Percentiles rank a stretch among this genome's conserved stretches.
These are phyloP conservation scores for Lathyrus sativus DNA, from an alignment of 306 rosid genomes.

Conservation along the genomic window DNA sequence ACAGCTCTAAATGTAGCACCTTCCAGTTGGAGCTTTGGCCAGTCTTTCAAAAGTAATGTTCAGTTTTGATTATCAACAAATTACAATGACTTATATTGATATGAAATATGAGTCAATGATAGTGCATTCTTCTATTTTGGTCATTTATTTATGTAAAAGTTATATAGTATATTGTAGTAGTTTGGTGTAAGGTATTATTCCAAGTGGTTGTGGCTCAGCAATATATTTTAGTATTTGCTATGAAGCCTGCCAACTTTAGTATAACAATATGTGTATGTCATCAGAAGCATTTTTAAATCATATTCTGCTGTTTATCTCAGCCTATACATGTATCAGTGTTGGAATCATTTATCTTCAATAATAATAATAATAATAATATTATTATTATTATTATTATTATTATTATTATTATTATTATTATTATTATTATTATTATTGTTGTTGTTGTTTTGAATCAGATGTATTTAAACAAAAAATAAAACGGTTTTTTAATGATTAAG, in stretches of 20 bases:
- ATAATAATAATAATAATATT: too few species aligned
- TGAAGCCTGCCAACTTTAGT: conserved; percentile 38
- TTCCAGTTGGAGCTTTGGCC: conserved; percentile 61
- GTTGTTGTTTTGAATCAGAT: too few species aligned
- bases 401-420: too few species aligned
- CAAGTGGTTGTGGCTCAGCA: conserved; percentile 36
- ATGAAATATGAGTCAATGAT: too few species aligned
- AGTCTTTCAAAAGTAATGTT: conserved; percentile 48
- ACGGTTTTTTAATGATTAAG: too few species aligned
- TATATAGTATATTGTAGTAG: background rate
- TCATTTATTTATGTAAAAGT: background rate
- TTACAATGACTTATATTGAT: too few species aligned
- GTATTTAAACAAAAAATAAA: too few species aligned
- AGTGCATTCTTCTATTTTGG: background rate
- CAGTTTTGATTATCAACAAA: background rate
- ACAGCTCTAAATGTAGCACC: conserved; percentile 53
- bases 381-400: too few species aligned
- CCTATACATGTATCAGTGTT: too few species aligned
- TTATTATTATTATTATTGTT: too few species aligned
- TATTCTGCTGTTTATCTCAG: background rate
- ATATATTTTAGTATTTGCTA: conserved; percentile 31
- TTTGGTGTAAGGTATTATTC: background rate
- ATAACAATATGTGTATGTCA: conserved; percentile 1
- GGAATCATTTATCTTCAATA: too few species aligned
- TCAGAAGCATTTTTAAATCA: background rate